These are phyloP conservation scores for Macrocybe gigantea DNA, from an alignment of 768 basidiomycete genomes.

Conservation along the genomic window DNA sequence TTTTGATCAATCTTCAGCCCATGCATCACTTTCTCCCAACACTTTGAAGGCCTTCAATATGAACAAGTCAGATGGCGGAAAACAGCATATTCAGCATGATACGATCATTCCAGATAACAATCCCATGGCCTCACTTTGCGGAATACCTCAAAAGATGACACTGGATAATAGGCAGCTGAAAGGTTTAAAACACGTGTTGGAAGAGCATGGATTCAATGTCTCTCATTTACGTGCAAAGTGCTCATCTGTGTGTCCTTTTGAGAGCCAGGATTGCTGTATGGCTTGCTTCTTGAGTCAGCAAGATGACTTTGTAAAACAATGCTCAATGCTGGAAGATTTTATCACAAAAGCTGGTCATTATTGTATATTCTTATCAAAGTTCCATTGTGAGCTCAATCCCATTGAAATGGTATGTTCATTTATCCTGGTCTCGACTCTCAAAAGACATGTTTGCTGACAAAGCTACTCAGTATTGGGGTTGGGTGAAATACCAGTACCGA, in stretches of 20 bases:
- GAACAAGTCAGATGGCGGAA: slow-evolving; percentile 19
- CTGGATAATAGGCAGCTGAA: slow-evolving; percentile 7
- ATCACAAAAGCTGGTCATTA: slow-evolving; percentile 26
- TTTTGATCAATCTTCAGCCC: slow-evolving; percentile 12
- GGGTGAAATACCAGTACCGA: slow-evolving; percentile 25
- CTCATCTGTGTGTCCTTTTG: too few relatives aligned
- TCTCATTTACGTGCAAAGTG: too few relatives aligned
- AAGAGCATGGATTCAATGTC: too few relatives aligned
- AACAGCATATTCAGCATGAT: slow-evolving; percentile 14
- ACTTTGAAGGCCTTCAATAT: slow-evolving; percentile 19
- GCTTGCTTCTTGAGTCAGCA: slow-evolving; percentile 29
- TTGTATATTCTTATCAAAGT: slow-evolving; percentile 37
- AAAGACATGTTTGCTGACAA: not conserved
- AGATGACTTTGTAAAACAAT: slow-evolving; percentile 32
- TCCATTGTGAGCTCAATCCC: slow-evolving; percentile 41
- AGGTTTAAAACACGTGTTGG: too few relatives aligned
- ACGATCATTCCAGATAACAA: slow-evolving; percentile 19
- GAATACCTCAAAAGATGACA: slow-evolving; percentile 19
- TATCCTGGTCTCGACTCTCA: not conserved
- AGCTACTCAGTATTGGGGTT: slow-evolving; percentile 23
- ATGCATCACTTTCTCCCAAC: slow-evolving; percentile 16
- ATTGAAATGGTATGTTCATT: slow-evolving; percentile 33
- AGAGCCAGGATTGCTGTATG: slow-evolving; percentile 23
- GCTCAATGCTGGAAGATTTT: slow-evolving; percentile 24
- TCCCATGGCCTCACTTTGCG: slow-evolving; percentile 2